A percentile compares a stretch with the other conserved stretches of the same genome.
phyloP scores from a whole-genome alignment of 2,329 filamentous ascomycete genomes.

The Hymenoscyphus linearis region DNA sequence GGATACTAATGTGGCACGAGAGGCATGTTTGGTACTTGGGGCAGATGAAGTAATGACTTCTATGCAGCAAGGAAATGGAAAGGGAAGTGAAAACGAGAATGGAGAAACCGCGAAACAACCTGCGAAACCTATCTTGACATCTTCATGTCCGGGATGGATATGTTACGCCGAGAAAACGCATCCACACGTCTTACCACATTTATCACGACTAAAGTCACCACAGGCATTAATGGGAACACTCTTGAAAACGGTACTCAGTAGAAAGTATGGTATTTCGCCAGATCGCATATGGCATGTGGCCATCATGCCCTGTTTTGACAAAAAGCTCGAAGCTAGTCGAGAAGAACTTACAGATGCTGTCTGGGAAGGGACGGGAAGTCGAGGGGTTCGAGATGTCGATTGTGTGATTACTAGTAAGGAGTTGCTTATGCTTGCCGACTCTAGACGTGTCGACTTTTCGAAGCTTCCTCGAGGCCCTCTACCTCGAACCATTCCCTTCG shows the following conservation, averaged over 20 bases:
- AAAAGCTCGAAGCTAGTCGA: slow-evolving; percentile 93
- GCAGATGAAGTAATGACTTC: slow-evolving; percentile 61
- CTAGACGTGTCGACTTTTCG: slow-evolving; percentile 73
- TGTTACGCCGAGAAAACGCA: slow-evolving; percentile 99
- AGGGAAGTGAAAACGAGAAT: slow-evolving; percentile 3
- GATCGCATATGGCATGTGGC: slow-evolving; percentile 89
- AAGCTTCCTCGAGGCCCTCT: slow-evolving; percentile 57
- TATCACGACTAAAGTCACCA: slow-evolving; percentile 88
- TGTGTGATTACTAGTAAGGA: slow-evolving; percentile 98
- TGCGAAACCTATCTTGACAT: slow-evolving; percentile 66
- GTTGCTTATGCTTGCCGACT: slow-evolving; percentile 80
- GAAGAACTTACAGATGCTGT: slow-evolving; percentile 80
- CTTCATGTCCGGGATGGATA: slow-evolving; percentile 95
- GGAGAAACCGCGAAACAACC: slow-evolving; percentile 18
- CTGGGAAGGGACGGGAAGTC: slow-evolving; percentile 55
- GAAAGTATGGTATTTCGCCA: slow-evolving; percentile 64
- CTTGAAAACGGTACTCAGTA: slow-evolving; percentile 78
- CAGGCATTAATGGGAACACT: slow-evolving; percentile 89
- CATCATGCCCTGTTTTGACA: slow-evolving; percentile 98
- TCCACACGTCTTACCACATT: slow-evolving; percentile 82
- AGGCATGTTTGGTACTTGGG: slow-evolving; percentile 75
- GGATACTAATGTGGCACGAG: slow-evolving; percentile 79
- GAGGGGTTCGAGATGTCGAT: slow-evolving; percentile 79
- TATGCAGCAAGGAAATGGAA: slow-evolving; percentile 19
- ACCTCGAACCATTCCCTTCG: slow-evolving; percentile 54